phyloP scores from a whole-genome alignment of 2,329 filamentous ascomycete species.

The Gremmenia infestans region DNA sequence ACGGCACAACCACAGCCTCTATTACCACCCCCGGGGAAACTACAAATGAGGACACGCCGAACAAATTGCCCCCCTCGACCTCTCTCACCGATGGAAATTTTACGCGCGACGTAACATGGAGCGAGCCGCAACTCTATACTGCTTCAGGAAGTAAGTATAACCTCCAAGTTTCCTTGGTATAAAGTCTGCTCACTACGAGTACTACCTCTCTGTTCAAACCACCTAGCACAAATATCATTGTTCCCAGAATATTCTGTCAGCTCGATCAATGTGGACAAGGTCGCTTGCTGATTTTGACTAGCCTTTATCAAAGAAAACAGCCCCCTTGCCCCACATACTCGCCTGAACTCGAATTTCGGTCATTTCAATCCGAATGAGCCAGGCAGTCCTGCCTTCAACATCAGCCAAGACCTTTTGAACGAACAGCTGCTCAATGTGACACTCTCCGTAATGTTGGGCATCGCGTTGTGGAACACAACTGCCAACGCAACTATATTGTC shows the following conservation, averaged over 20 bases:
- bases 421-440: slow-evolving; percentile 21
- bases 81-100: neutral
- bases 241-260: too few relatives aligned
- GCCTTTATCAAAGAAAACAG: neutral
- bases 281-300: neutral
- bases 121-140: too few relatives aligned
- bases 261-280: too few relatives aligned
- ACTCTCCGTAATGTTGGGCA: slow-evolving; percentile 12
- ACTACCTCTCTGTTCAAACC: too few relatives aligned
- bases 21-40: neutral
- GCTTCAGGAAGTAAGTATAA: too few relatives aligned
- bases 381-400: neutral
- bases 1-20: neutral
- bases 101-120: neutral
- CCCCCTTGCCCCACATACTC: neutral
- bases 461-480: slow-evolving; percentile 11
- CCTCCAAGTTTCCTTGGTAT: too few relatives aligned
- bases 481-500: slow-evolving; percentile 10
- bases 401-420: slow-evolving; percentile 14
- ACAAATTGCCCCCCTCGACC: neutral
- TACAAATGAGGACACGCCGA: neutral
- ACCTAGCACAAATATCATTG: too few relatives aligned
- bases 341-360: neutral
- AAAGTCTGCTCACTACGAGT: too few relatives aligned
- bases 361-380: neutral